Percentiles rank a stretch among this genome's conserved stretches.
Conservation (phyloP, 2,329 filamentous ascomycete species). For the Penicillium psychrosexuale region DNA sequence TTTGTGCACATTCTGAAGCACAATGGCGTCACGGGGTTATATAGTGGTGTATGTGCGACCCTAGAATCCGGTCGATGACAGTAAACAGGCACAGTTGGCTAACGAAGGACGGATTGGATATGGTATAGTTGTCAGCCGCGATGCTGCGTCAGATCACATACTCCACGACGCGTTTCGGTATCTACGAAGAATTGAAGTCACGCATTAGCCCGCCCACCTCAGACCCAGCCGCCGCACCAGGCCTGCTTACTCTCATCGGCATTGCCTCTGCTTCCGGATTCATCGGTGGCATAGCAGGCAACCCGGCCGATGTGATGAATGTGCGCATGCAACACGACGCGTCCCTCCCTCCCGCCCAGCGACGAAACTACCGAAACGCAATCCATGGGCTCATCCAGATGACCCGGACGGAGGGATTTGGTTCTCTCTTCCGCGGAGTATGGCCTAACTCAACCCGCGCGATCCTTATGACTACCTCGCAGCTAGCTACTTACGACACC, state of each 20-base stretch:
- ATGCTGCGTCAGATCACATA: conserved; percentile 93
- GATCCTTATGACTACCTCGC: conserved; percentile 64
- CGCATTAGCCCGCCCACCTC: conserved; percentile 49
- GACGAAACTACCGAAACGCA: conserved; percentile 86
- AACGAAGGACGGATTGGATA: conserved; percentile 2
- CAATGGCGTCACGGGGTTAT: conserved; percentile 76
- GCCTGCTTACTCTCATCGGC: conserved; percentile 72
- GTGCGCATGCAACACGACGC: conserved; percentile 97
- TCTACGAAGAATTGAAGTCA: conserved; percentile 90
- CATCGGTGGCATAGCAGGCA: conserved; percentile 83
- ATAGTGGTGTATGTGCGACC: conserved; percentile 63
- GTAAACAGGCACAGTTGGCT: background rate
- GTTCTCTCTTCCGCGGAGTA: conserved; percentile 73
- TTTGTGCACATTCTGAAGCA: conserved; percentile 75
- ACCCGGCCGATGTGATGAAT: conserved; percentile 93
- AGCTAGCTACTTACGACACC: conserved; percentile 61
- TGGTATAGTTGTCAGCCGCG: conserved; percentile 71
- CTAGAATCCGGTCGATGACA: background rate
- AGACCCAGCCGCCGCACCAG: conserved; percentile 51
- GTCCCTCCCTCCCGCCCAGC: conserved; percentile 67
- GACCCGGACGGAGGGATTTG: conserved; percentile 76
- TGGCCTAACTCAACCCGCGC: conserved; percentile 62
- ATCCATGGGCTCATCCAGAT: conserved; percentile 83
- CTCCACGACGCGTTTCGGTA: conserved; percentile 90
- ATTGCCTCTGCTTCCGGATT: conserved; percentile 84